Percentiles rank a stretch among this genome's conserved stretches.
Evolutionary conservation across 345 rosid genomes (phyloP).

Genomic region (Microthlaspi erraticum): DNA sequence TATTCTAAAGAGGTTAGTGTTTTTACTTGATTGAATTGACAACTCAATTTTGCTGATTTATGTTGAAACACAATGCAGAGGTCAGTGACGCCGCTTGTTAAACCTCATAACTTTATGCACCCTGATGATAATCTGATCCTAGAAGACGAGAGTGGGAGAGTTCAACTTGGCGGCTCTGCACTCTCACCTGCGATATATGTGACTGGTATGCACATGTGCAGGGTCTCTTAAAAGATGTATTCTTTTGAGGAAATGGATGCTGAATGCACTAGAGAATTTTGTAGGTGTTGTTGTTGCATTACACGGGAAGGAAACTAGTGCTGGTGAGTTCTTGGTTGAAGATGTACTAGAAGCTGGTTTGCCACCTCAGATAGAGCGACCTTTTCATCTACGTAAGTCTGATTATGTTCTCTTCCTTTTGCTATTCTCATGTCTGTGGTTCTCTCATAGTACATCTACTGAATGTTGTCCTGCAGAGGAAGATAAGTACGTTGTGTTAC

Average conservation of each 20-base stretch:
- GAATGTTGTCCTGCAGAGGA: constrained; percentile 58
- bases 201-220: constrained; percentile 59
- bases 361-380: constrained; percentile 76
- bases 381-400: constrained; percentile 60
- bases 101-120: constrained; percentile 83
- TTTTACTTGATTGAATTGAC: constrained; percentile 9
- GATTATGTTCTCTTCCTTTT: constrained; percentile 24
- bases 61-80: constrained; percentile 59
- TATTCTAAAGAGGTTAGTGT: constrained; percentile 79
- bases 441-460: constrained; percentile 33
- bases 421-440: constrained; percentile 12
- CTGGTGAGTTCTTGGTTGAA: constrained; percentile 80
- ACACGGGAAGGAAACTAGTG: constrained; percentile 85
- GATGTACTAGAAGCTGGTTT: constrained; percentile 91
- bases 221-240: neutral
- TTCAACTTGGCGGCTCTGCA: constrained; percentile 69
- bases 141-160: constrained; percentile 98
- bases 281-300: constrained; percentile 83
- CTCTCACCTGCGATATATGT: constrained; percentile 71
- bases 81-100: constrained; percentile 72
- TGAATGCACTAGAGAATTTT: constrained; percentile 22
- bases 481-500: constrained; percentile 79
- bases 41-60: constrained; percentile 17
- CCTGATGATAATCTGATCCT: constrained; percentile 77
- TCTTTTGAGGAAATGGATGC: constrained; percentile 7